Evolutionary conservation across 1,139 yeast species (phyloP), one percentile per base, ranked within the genome.

Genomic region (Taphrina wiesneri): DNA sequence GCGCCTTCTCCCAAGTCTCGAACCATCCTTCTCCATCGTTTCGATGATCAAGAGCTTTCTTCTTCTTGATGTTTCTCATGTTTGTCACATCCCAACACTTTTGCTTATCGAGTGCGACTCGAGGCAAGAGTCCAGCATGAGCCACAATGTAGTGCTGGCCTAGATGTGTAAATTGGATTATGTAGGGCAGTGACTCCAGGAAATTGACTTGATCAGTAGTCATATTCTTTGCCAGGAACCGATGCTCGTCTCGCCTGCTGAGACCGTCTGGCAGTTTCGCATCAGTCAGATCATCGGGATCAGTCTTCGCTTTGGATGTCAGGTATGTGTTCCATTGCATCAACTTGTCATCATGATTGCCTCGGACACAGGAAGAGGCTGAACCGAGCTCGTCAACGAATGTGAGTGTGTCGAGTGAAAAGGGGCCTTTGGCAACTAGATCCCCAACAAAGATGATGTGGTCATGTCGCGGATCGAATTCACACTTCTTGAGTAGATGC

Each of bases 341-440:
- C 19, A 86, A 82, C 69, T 83, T 85, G 71, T 86, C 81, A 74
- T 92, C 98, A 75, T 92, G 97, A 77, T 92, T 92, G 0, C 98
- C 98, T 69, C 95, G 77, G 2, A 92, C 85, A 75, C 96, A 91
- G 61, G 84, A 85, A 19, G 88, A 82, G 3, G 82, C 77, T 21
- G 75, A 69, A 32, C 75, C 73, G 56, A 86, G 81, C 52, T 90
- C 57, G 56, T 49, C 57, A 19, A 60, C 86, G 71, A 77, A 86
- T 67, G 90, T 87, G 32, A 90, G 75, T 3, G 90, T 90, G 63
- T 82, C 84, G 15, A 83, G 70, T 0, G 96, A 88, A 69, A 88
- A 85, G 0, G 89, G 87, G 0, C 98, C 98, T 74, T 91, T 92
- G 67, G 92, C 82, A 34, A 89, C 80, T 74, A 91, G 89, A 74